Percentiles rank a stretch among this genome's conserved stretches.
These are phyloP conservation scores for Oryza punctata DNA, from an alignment of 176 grass and related monocot genomes.

Conservation along the genomic window DNA sequence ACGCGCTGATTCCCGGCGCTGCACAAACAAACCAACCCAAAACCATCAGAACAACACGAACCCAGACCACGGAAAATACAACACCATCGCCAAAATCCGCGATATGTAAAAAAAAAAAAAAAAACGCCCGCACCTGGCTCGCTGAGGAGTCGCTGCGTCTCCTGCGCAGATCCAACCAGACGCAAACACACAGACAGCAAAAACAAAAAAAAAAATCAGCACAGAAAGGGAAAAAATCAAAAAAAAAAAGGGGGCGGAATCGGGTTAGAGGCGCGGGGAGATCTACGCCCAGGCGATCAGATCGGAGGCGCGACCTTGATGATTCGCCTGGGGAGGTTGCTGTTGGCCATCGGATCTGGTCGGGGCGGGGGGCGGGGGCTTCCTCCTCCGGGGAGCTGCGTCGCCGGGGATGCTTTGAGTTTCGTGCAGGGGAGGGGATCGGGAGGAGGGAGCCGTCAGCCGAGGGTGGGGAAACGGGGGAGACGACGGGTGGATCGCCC, in stretches of 20 bases:
- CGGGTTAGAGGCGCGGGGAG: slow-evolving; percentile 17
- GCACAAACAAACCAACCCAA: slow-evolving; percentile 27
- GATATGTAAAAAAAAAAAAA: background rate
- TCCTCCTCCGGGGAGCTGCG: slow-evolving; percentile 20
- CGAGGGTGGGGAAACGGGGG: slow-evolving; percentile 13
- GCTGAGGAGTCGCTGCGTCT: slow-evolving; percentile 94
- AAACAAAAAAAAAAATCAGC: slow-evolving; percentile 6
- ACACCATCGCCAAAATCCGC: slow-evolving; percentile 26
- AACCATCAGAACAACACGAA: slow-evolving; percentile 21
- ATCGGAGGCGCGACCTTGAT: slow-evolving; percentile 76
- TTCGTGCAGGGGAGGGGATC: slow-evolving; percentile 19
- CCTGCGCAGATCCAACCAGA: slow-evolving; percentile 65
- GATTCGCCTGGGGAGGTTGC: slow-evolving; percentile 94
- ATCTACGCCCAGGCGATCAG: slow-evolving; percentile 33
- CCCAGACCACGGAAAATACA: background rate
- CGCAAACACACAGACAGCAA: background rate
- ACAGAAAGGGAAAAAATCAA: background rate
- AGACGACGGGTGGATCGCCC: background rate
- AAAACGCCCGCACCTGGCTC: slow-evolving; percentile 68
- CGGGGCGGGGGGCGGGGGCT: slow-evolving; percentile 30
- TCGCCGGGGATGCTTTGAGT: slow-evolving; percentile 35
- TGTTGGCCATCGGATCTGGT: slow-evolving; percentile 80
- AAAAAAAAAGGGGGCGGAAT: background rate
- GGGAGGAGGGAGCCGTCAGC: slow-evolving; percentile 28
- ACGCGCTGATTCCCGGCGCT: slow-evolving; percentile 96